Percentiles rank a stretch among this genome's conserved stretches.
Evolutionary conservation across 352 stramenopile genomes (phyloP).

Genomic region (Phytophthora agathidicida): DNA sequence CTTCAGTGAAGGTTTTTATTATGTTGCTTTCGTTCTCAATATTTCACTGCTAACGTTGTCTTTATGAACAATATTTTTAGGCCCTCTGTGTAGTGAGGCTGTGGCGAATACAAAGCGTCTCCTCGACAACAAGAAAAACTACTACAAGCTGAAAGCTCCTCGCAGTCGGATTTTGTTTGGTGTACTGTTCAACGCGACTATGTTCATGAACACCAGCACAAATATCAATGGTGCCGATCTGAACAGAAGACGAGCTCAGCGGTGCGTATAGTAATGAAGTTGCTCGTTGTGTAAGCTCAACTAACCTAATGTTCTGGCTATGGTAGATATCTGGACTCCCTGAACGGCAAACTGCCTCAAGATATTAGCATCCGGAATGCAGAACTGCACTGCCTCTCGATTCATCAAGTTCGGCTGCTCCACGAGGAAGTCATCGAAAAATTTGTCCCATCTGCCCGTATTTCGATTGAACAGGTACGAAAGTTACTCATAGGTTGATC

Average conservation of each 20-base stretch:
- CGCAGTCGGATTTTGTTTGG: neutral
- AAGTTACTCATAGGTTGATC: neutral
- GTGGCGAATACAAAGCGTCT: neutral
- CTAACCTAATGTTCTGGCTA: no score
- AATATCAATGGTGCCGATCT: neutral
- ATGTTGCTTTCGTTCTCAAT: no score
- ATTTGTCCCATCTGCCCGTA: neutral
- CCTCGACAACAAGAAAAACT: constrained; percentile 14
- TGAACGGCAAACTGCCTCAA: neutral
- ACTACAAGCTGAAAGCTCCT: constrained; percentile 8
- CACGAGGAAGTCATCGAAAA: neutral
- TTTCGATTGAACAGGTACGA: neutral
- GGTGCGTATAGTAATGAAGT: neutral
- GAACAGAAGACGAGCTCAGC: neutral
- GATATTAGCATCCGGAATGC: neutral
- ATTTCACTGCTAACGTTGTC: no score
- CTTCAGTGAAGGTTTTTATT: constrained; percentile 10
- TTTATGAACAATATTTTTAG: neutral
- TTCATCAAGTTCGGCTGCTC: constrained; percentile 9
- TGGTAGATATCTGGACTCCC: constrained; percentile 9
- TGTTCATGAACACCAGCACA: constrained; percentile 5
- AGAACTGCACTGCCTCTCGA: constrained; percentile 6
- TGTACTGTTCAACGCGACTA: constrained; percentile 15
- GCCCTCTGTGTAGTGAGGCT: neutral
- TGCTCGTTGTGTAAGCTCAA: no score